These are phyloP conservation scores for Neopestalotiopsis sp. DNA, from an alignment of 2,329 filamentous ascomycete genomes.

Conservation along the genomic window DNA sequence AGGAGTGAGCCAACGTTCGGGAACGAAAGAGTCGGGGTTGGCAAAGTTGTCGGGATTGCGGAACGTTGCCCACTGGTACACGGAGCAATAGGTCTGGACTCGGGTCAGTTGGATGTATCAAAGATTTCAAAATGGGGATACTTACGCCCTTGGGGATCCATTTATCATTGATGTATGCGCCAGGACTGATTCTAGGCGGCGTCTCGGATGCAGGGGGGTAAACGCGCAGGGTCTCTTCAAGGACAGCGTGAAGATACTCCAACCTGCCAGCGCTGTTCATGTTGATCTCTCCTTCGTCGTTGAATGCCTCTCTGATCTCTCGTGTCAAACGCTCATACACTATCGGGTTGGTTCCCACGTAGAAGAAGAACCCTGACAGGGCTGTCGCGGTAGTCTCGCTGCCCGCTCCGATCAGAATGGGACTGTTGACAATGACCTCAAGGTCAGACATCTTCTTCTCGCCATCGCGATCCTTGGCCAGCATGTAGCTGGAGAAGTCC, in stretches of 20 bases:
- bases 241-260: background rate
- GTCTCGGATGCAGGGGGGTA: slow-evolving; percentile 1
- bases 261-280: background rate
- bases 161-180: background rate
- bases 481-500: background rate
- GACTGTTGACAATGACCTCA: background rate
- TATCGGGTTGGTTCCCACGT: background rate
- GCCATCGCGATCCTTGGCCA: background rate
- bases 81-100: background rate
- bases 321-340: too few relatives aligned
- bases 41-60: background rate
- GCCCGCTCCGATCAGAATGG: background rate
- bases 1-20: background rate
- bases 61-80: background rate
- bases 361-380: background rate
- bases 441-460: background rate
- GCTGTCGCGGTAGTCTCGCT: background rate
- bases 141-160: slow-evolving; percentile 2
- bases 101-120: background rate
- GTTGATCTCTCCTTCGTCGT: slow-evolving; percentile 3
- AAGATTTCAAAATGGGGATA: background rate
- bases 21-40: slow-evolving; percentile 3
- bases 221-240: background rate
- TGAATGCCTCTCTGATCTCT: background rate
- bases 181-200: background rate